Evolutionary conservation across 1,284 basidiomycete species (phyloP).

Genomic region (Microstroma glucosiphilum): DNA sequence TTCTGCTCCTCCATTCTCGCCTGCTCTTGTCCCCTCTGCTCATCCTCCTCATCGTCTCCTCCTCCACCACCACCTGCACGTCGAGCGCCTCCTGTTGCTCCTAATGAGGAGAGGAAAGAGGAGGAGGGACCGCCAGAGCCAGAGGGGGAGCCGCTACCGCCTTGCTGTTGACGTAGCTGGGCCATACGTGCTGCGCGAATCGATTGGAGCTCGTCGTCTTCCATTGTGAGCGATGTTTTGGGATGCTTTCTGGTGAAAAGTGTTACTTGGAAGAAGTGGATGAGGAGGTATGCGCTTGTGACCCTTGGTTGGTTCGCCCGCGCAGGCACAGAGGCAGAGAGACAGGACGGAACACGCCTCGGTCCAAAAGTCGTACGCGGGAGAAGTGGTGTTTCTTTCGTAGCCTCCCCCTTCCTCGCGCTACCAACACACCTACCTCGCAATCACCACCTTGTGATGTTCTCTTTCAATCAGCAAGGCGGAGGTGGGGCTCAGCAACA

Average conservation of each 20-base stretch:
- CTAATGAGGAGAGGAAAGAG: constrained; percentile 4
- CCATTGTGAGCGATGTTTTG: constrained; percentile 26
- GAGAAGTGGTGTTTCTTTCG: no score
- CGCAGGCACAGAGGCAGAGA: no score
- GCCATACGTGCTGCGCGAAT: constrained; percentile 48
- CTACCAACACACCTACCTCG: no score
- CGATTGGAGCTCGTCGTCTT: constrained; percentile 49
- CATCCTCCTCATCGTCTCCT: constrained; percentile 49
- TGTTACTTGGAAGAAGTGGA: no score
- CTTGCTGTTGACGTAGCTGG: constrained; percentile 30
- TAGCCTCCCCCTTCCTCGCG: no score
- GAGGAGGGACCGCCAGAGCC: constrained; percentile 15
- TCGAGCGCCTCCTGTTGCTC: not conserved
- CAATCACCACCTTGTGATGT: no score
- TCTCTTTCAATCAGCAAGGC: no score
- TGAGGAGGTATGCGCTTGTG: no score
- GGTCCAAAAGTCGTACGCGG: no score
- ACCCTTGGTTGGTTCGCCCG: no score
- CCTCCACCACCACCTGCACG: constrained; percentile 26
- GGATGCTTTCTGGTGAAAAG: no score
- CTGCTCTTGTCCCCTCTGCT: constrained; percentile 40
- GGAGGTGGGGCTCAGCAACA: not conserved
- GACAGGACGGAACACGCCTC: no score
- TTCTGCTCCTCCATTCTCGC: constrained; percentile 54
- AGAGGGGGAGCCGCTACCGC: constrained; percentile 13